These are phyloP conservation scores for Xylaria polymorpha DNA, from an alignment of 2,329 filamentous ascomycete genomes.

Conservation along the genomic window DNA sequence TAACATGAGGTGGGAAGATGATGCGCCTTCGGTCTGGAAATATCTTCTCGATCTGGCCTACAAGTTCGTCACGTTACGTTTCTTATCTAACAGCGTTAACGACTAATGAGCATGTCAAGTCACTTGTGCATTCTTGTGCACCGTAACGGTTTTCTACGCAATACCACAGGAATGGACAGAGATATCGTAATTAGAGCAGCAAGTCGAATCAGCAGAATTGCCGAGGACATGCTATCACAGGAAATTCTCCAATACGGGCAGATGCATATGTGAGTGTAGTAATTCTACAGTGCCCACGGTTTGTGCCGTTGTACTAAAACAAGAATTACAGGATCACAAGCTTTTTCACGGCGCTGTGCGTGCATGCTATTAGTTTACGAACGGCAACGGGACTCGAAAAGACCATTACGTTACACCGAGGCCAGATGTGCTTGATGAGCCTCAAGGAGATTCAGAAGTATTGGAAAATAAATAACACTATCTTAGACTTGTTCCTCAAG, in stretches of 20 bases:
- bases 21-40: constrained; percentile 4
- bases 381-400: constrained; percentile 1
- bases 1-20: constrained; percentile 4
- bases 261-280: constrained; percentile 5
- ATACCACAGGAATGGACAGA: not conserved
- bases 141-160: not conserved
- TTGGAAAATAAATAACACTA: constrained; percentile 8
- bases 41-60: not conserved
- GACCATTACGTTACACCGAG: not conserved
- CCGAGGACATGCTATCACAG: constrained; percentile 2
- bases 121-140: constrained; percentile 3
- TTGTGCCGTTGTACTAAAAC: not conserved
- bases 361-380: constrained; percentile 4
- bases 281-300: too few species aligned
- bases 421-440: constrained; percentile 9
- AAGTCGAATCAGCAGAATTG: constrained; percentile 11
- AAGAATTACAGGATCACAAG: not conserved
- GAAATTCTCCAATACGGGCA: constrained; percentile 1
- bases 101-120: not conserved
- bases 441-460: constrained; percentile 8
- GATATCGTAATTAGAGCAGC: constrained; percentile 3
- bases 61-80: not conserved
- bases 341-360: not conserved
- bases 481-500: constrained; percentile 5
- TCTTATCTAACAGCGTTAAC: not conserved